These are phyloP conservation scores for Neoboletus brunneissimus DNA, from an alignment of 768 basidiomycete genomes.

Conservation along the genomic window DNA sequence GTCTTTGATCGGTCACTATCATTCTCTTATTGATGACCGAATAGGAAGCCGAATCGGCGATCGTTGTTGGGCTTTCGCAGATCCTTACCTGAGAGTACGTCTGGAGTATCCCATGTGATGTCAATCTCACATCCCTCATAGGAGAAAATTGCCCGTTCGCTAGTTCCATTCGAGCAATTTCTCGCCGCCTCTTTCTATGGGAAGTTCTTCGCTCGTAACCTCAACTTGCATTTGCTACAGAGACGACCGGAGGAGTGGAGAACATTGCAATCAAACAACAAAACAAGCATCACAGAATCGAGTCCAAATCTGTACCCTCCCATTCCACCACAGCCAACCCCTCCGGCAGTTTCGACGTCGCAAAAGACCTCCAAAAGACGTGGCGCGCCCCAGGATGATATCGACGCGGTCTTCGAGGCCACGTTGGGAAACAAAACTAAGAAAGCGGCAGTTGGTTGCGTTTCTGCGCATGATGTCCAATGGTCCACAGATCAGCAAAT, in stretches of 20 bases:
- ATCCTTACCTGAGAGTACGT: constrained; percentile 83
- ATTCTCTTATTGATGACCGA: constrained; percentile 80
- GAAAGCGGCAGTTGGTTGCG: constrained; percentile 44
- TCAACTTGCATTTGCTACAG: constrained; percentile 75
- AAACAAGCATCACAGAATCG: constrained; percentile 20
- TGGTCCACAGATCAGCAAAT: constrained; percentile 38
- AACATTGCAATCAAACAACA: constrained; percentile 52
- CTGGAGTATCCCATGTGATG: not conserved
- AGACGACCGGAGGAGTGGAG: constrained; percentile 86
- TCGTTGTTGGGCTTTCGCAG: constrained; percentile 88
- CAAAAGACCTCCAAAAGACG: constrained; percentile 49
- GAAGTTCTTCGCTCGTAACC: constrained; percentile 77
- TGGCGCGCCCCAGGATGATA: constrained; percentile 55
- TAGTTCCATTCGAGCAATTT: constrained; percentile 66
- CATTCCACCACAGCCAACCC: not conserved
- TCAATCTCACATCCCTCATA: constrained; percentile 29
- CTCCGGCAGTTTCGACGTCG: not conserved
- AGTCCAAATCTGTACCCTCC: constrained; percentile 15
- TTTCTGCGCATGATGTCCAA: constrained; percentile 10
- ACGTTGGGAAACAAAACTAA: constrained; percentile 58
- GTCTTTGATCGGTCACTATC: constrained; percentile 75
- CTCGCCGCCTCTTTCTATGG: constrained; percentile 82
- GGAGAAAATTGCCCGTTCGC: constrained; percentile 89
- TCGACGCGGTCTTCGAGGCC: constrained; percentile 67
- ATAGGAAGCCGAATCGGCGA: constrained; percentile 90